Conservation (phyloP, 139 green algal species). For the Chlorokybus atmophyticus region DNA sequence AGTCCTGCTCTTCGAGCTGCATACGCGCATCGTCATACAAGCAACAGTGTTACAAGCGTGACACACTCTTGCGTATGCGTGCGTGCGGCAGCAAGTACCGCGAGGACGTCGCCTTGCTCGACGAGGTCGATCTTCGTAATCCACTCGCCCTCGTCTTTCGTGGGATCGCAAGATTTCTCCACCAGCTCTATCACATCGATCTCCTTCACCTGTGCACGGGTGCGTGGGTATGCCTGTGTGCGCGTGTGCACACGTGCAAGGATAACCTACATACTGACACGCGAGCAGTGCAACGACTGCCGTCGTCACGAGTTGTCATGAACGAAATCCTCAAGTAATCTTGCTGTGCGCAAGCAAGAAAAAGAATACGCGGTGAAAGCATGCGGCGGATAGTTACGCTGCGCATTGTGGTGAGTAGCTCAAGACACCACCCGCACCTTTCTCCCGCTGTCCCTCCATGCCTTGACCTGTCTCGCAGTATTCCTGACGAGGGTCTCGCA, state of each 20-base stretch:
- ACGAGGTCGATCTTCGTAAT: constrained; percentile 21
- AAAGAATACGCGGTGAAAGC: background rate
- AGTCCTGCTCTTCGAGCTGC: constrained; percentile 17
- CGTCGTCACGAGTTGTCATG: background rate
- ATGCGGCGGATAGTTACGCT: background rate
- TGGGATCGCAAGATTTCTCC: constrained; percentile 23
- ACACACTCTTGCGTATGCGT: background rate
- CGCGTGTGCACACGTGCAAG: too few species aligned
- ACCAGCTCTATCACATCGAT: constrained; percentile 19
- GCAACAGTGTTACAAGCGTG: background rate
- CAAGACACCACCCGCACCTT: constrained; percentile 11
- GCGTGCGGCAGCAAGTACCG: constrained; percentile 6
- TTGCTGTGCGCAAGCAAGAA: background rate
- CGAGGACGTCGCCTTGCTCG: constrained; percentile 16
- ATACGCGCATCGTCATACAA: background rate
- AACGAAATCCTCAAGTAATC: background rate
- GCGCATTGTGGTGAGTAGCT: background rate
- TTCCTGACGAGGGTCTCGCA: constrained; percentile 21
- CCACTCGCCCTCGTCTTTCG: constrained; percentile 21
- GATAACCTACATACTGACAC: too few species aligned
- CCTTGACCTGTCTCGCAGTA: constrained; percentile 13
- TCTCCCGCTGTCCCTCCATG: background rate
- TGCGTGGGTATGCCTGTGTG: too few species aligned
- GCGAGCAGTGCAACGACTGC: too few species aligned
- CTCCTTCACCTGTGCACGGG: constrained; percentile 17